These are phyloP conservation scores for Cyclotella kingstonii DNA, from an alignment of 108 stramenopile genomes.

Conservation along the genomic window DNA sequence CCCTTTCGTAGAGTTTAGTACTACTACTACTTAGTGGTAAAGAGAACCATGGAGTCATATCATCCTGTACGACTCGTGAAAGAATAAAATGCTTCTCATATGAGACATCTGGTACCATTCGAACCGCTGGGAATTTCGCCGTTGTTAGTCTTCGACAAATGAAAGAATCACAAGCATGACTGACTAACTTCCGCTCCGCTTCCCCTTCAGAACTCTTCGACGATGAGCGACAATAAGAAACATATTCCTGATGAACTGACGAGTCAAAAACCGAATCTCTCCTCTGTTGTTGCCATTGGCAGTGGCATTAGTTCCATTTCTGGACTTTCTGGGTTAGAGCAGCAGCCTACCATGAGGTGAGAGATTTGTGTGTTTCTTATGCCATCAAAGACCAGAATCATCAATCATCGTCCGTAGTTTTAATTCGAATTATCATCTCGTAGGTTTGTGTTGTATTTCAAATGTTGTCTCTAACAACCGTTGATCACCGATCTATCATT, in stretches of 20 bases:
- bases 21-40: too few species aligned
- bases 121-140: too few species aligned
- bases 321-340: constrained; percentile 8
- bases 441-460: background rate
- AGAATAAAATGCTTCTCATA: too few species aligned
- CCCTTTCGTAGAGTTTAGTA: too few species aligned
- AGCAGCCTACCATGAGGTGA: constrained; percentile 37
- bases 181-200: background rate
- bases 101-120: too few species aligned
- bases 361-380: background rate
- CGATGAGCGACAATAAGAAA: background rate
- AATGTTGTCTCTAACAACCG: background rate
- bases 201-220: too few species aligned
- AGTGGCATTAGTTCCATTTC: background rate
- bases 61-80: too few species aligned
- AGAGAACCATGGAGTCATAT: too few species aligned
- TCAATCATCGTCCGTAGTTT: background rate
- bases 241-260: constrained; percentile 1
- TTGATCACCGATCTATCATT: background rate
- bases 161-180: too few species aligned
- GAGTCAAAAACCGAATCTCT: background rate
- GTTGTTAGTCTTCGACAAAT: too few species aligned
- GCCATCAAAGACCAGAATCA: background rate
- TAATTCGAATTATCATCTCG: background rate
- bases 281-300: background rate